Evolutionary conservation across 352 stramenopile species (phyloP).

Genomic region (Phytophthora lateralis): DNA sequence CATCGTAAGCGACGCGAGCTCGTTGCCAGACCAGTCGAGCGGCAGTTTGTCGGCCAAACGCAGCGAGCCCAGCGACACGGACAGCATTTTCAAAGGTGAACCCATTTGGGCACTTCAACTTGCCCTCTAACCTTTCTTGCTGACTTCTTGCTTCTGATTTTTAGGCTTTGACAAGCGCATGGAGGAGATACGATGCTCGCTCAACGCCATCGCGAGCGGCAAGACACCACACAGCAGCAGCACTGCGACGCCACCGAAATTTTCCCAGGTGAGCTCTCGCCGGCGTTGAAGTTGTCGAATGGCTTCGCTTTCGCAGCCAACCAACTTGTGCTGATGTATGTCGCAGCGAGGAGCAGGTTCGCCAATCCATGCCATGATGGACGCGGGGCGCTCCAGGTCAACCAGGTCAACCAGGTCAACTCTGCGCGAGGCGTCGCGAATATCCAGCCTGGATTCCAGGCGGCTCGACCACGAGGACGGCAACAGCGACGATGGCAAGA

Average conservation of each 20-base stretch:
- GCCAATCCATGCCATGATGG: conserved; percentile 30
- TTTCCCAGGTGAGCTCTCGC: conserved; percentile 18
- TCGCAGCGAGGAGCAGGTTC: conserved; percentile 17
- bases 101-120: conserved; percentile 17
- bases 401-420: conserved; percentile 11
- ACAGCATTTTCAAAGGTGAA: conserved; percentile 39
- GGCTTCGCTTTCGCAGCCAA: conserved; percentile 6
- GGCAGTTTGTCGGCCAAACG: not conserved
- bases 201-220: conserved; percentile 56
- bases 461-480: not conserved
- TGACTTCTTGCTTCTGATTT: conserved; percentile 12
- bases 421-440: conserved; percentile 23
- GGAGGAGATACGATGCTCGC: conserved; percentile 70
- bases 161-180: conserved; percentile 76
- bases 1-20: conserved; percentile 8
- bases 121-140: conserved; percentile 7
- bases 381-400: conserved; percentile 2
- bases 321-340: conserved; percentile 3
- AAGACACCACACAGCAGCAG: conserved; percentile 6
- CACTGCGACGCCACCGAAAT: conserved; percentile 18
- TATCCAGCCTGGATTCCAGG: conserved; percentile 18
- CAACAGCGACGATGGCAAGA: not conserved
- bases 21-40: not conserved
- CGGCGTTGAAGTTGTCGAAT: conserved; percentile 12
- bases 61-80: conserved; percentile 4